phyloP scores from a whole-genome alignment of 805 yeast genomes.

The Kodamaea sagamina region DNA sequence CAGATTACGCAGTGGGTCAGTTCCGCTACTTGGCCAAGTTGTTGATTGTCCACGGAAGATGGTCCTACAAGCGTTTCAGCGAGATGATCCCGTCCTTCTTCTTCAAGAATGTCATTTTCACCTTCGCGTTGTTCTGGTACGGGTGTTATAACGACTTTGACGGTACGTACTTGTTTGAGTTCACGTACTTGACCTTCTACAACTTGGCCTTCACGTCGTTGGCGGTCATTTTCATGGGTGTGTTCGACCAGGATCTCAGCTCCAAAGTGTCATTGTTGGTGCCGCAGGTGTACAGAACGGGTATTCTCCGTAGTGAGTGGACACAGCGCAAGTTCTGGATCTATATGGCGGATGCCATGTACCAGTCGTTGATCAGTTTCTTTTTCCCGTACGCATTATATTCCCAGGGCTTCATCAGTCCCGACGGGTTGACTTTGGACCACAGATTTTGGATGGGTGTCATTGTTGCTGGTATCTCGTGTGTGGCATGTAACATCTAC shows the following conservation, averaged over 20 bases:
- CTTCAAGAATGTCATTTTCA: constrained; percentile 74
- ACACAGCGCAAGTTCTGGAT: constrained; percentile 57
- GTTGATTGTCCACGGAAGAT: constrained; percentile 77
- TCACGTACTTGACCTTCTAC: constrained; percentile 75
- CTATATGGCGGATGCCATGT: constrained; percentile 70
- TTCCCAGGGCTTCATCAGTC: constrained; percentile 39
- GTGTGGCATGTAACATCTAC: constrained; percentile 64
- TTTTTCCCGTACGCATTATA: constrained; percentile 66
- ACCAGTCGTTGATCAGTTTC: constrained; percentile 69
- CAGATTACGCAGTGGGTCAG: constrained; percentile 83
- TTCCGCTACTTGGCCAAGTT: constrained; percentile 67
- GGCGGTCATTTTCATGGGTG: constrained; percentile 73
- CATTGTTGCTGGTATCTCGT: constrained; percentile 59
- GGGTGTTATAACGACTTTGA: constrained; percentile 70
- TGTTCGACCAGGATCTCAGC: constrained; percentile 74
- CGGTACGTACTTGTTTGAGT: constrained; percentile 76
- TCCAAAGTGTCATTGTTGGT: constrained; percentile 64
- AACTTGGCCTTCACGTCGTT: constrained; percentile 79
- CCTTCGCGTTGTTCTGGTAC: constrained; percentile 75
- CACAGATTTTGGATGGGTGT: constrained; percentile 75
- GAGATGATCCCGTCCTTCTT: constrained; percentile 81
- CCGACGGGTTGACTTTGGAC: constrained; percentile 60
- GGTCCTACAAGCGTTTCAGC: constrained; percentile 74
- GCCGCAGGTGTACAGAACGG: constrained; percentile 70
- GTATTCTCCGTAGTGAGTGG: constrained; percentile 66